Conservation (phyloP, 225 moss, liverwort and hornwort species). For the Marchantia polymorpha region DNA sequence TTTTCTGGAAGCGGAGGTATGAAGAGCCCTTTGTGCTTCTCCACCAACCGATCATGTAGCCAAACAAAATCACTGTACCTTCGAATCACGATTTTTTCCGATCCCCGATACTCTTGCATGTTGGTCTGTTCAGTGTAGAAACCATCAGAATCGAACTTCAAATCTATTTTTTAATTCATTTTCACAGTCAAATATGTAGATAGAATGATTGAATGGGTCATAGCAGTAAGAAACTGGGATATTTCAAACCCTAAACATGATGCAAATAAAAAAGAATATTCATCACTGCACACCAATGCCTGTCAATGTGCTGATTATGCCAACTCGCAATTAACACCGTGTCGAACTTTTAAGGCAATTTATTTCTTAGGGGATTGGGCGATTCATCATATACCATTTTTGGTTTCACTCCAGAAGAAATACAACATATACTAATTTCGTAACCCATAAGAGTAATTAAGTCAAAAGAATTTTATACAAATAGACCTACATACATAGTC, state of each 20-base stretch:
- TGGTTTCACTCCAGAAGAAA: neutral
- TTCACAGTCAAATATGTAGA: neutral
- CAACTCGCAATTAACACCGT: too few relatives aligned
- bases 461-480: neutral
- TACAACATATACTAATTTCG: neutral
- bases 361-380: neutral
- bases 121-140: conserved; percentile 63
- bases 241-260: neutral
- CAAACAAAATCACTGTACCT: conserved; percentile 96
- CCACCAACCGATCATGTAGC: conserved; percentile 79
- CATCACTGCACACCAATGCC: too few relatives aligned
- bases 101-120: conserved; percentile 88
- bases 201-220: neutral
- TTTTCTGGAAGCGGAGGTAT: conserved; percentile 90
- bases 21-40: conserved; percentile 83
- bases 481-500: neutral
- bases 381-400: neutral
- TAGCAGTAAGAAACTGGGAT: neutral
- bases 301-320: neutral
- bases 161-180: neutral
- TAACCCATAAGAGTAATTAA: neutral
- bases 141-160: neutral
- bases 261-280: neutral
- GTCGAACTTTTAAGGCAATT: neutral
- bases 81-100: conserved; percentile 93